A percentile compares a stretch with the other conserved stretches of the same genome.
Evolutionary conservation across 2,329 filamentous ascomycete genomes (phyloP).

Genomic region (Alternaria sp.): DNA sequence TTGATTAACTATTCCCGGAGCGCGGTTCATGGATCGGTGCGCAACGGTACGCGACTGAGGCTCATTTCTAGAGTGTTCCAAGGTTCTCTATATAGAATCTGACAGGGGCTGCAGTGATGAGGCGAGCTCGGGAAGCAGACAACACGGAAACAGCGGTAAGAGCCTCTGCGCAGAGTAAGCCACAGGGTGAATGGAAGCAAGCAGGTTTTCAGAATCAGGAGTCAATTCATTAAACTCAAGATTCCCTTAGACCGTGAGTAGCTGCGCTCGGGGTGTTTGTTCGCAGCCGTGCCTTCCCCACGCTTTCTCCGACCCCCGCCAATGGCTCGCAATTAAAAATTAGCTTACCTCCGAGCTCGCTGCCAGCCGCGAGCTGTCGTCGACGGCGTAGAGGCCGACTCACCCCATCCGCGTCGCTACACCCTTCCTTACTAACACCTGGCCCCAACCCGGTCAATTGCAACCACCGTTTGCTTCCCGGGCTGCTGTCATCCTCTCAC

Average conservation of each 20-base stretch:
- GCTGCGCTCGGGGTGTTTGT: neutral
- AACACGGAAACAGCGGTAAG: neutral
- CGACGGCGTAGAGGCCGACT: conserved; percentile 32
- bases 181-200: neutral
- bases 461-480: conserved; percentile 21
- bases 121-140: conserved; percentile 11
- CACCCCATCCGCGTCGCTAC: conserved; percentile 22
- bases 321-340: conserved; percentile 31
- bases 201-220: neutral
- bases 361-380: conserved; percentile 23
- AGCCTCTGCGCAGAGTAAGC: neutral
- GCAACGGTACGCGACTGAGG: conserved; percentile 11
- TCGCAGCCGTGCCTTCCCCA: conserved; percentile 36
- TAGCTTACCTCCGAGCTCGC: conserved; percentile 39
- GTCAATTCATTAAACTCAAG: neutral
- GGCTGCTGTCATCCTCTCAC: conserved; percentile 19
- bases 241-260: neutral
- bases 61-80: neutral
- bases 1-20: conserved; percentile 20
- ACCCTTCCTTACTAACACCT: conserved; percentile 18
- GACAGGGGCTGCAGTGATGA: conserved; percentile 18
- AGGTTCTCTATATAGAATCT: conserved; percentile 6
- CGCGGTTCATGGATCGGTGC: conserved; percentile 6
- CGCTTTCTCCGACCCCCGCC: conserved; percentile 33
- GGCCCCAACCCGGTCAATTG: conserved; percentile 36